phyloP scores from a whole-genome alignment of 2,329 filamentous ascomycete genomes.

The Penicillium sp. region DNA sequence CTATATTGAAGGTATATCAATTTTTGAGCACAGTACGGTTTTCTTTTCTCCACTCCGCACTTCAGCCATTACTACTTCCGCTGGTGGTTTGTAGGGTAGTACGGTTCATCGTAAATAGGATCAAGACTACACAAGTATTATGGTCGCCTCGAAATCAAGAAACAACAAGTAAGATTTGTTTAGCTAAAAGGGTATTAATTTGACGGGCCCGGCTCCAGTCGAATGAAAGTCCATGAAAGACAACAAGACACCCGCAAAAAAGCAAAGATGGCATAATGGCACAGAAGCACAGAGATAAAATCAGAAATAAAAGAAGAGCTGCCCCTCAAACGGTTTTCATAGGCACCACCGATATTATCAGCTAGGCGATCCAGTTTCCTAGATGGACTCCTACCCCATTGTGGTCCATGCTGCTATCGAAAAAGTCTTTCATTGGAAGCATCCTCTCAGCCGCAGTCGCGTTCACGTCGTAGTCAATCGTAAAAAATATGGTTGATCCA shows the following conservation, averaged over 20 bases:
- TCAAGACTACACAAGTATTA: too few species aligned
- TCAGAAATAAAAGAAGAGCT: neutral
- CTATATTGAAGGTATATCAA: too few species aligned
- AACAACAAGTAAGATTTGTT: neutral
- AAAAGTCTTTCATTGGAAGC: neutral
- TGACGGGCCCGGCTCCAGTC: neutral
- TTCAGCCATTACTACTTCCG: too few species aligned
- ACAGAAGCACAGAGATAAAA: neutral
- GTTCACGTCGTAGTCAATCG: neutral
- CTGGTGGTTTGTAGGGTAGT: too few species aligned
- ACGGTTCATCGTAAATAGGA: too few species aligned
- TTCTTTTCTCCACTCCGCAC: neutral
- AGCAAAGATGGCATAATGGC: neutral
- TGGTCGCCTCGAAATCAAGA: neutral
- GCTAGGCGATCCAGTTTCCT: neutral
- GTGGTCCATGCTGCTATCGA: neutral
- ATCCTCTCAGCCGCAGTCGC: neutral
- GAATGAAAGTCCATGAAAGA: neutral
- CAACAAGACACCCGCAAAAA: neutral
- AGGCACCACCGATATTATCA: neutral
- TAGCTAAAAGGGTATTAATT: constrained; percentile 13
- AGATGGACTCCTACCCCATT: neutral
- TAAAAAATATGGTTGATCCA: neutral
- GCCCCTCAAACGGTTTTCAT: neutral
- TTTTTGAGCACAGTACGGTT: too few species aligned